Evolutionary conservation across 139 green algal genomes (phyloP), one percentile per base, ranked within the genome.

Genomic region (Chlorella sp.): DNA sequence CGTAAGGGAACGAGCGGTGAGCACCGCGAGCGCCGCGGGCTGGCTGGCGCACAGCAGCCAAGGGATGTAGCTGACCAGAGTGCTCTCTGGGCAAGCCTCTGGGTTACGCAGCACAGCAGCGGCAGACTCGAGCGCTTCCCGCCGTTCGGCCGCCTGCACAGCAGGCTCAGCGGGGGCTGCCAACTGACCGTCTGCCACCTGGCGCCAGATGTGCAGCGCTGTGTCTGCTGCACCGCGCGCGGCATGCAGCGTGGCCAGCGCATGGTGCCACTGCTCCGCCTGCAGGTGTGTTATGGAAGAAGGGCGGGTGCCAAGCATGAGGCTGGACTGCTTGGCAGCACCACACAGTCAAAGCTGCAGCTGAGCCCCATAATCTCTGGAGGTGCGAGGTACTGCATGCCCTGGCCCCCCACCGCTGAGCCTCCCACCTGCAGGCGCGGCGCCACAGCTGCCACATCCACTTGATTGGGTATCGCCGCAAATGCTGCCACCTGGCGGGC

Each of bases 11-110:
- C 88, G 83, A 0, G 75, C 60, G n/a, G 85, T 82, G 56, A 94
- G 87, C 64, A 88, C 85, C n/a, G 55, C n/a, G 16, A 89, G 83
- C 18, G 83, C 82, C 18, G 79, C 78, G 26, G 82, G 70, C 28
- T 82, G 72, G 34, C 80, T 73, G 21, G 73, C 25, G 13, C 47
- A 32, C 34, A 92, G 78, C 69, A 94, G 88, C 91, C 91, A 94
- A 30, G 84, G 81, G 38, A 94, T 79, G 81, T 73, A 80, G 2
- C 39, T 44, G 32, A 93, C 80, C 32, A 83, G 79, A 44, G 91
- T 28, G 32, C 60, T 28, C 26, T 83, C 73, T 44, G 82, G 30
- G 79, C 82, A 84, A 65, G 68, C 38, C 0, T 34, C 23, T 4
- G 74, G 34, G 51, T 81, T 69, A 32, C 32, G 38, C 51, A 89